Evolutionary conservation across 2,329 filamentous ascomycete genomes (phyloP), one percentile per base, ranked within the genome.

Genomic region (Penicillium sumatraense): DNA sequence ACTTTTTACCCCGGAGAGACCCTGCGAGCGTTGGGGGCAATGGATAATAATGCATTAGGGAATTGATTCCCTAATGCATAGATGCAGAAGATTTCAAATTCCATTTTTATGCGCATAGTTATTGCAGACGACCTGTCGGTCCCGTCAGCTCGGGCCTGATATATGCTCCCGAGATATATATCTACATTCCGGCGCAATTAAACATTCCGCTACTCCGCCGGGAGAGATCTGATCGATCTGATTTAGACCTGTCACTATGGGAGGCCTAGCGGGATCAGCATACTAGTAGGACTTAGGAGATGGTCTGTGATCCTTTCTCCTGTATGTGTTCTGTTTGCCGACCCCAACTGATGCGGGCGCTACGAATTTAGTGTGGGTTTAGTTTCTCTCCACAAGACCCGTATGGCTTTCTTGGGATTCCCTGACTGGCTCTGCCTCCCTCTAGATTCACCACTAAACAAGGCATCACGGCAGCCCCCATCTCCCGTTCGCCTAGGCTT

Each of bases 81-180:
- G n/a, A 31, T 14, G 52, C 41, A 54, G 23, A 24, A 7, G 21
- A 20, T 55, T 58, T 57, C 27, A 52, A 58, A 55, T 55, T 55
- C 16, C n/a, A 5, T 35, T 40, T 29, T 49, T 41, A 49, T 49
- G 47, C 35, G 33, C 31, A 29, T 46, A 14, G 2, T 16, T 26
- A 18, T 24, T 42, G 40, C 40, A 42, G 40, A 14, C 4, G 9
- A 40, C 3, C 29, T 31, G 10, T 14, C 8, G 16, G 9, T 21
- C 20, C 36, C 36, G 16, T 20, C 20, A 23, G 36, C 9, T 44
- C 14, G 42, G 42, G 14, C 23, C 2, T 27, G 24, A 44, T 29
- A 44, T 44, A 16, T 44, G 18, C 13, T 14, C 2, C 16, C 24
- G 16, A 31, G 11, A 24, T 24, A 42, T 42, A 42, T 42, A 42